Base-by-base conservation (phyloP, 768 basidiomycete species). In the Pluteus cervinus region DNA sequence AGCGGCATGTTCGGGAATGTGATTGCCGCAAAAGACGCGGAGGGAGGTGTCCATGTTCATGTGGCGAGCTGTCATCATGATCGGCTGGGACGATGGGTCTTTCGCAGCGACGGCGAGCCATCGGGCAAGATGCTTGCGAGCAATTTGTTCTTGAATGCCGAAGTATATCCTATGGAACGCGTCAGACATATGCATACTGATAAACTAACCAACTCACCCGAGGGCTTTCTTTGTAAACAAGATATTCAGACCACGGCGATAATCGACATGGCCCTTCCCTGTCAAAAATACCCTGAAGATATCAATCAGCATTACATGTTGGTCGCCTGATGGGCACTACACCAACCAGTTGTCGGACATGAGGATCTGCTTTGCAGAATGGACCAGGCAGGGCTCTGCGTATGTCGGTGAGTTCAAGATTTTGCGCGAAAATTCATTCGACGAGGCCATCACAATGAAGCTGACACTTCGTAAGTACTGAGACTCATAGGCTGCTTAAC, bases 41-140 rank as follows among this genome's bases (percentile, higher is more conserved):
- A 99, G 80, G 2, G 93, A 97, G 4, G 91, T 92, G 45, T 92
- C 86, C 93, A 99, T 98, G 67, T 98, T 98, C 45, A 96, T 68
- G 53, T 84, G 78, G 43, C 96, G 87, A 51, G 90, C 82, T n/a
- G 71, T 75, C 80, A 83, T 81, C 92, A 96, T 94, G 60, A 86
- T 81, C 4, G 79, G 63, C 47, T 73, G 63, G 9, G 73, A 58
- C 7, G 71, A 62, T 10, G 73, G 47, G 35, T 74, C 68, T 40
- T 66, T 60, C 18, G 68, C 64, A 16, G 74, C 66, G 21, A 70
- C 67, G 11, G 59, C 62, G 38, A 90, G 73, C 94, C 94, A 98
- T 46, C 62, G 46, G 28, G 59, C 56, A 48, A 93, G 73, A 61
- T 89, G 81, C 44, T 77, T 74, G 46, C 88, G 84, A 43, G 88